phyloP scores from a whole-genome alignment of 208 protist species.

The Leishmania gerbilli region DNA sequence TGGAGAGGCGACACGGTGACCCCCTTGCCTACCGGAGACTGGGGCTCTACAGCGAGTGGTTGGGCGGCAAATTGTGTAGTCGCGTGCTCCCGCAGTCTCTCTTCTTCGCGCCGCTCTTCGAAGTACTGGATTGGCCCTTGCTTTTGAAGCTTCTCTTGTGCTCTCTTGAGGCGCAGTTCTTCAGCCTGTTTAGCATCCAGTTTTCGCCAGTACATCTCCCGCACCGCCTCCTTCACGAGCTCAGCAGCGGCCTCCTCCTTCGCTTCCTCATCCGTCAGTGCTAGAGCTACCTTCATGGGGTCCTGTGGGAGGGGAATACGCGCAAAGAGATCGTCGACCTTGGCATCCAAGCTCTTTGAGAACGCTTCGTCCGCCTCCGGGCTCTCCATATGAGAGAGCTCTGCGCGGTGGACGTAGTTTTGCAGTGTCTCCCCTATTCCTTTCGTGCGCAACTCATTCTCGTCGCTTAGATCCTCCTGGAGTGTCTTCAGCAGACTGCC shows the following conservation, averaged over 20 bases:
- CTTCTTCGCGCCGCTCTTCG: slow-evolving; percentile 16
- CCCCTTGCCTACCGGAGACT: neutral
- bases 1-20: neutral
- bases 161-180: slow-evolving; percentile 65
- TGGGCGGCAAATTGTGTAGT: neutral
- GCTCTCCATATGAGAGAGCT: slow-evolving; percentile 87
- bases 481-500: slow-evolving; percentile 47
- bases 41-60: neutral
- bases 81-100: slow-evolving; percentile 6
- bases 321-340: slow-evolving; percentile 75
- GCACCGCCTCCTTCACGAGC: slow-evolving; percentile 76
- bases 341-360: slow-evolving; percentile 38
- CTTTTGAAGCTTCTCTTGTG: slow-evolving; percentile 44
- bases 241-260: slow-evolving; percentile 63
- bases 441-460: slow-evolving; percentile 44
- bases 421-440: slow-evolving; percentile 58
- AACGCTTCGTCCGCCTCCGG: slow-evolving; percentile 73
- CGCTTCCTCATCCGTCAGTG: slow-evolving; percentile 71
- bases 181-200: slow-evolving; percentile 61
- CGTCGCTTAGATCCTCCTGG: slow-evolving; percentile 63
- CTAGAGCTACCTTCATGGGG: slow-evolving; percentile 81
- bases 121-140: slow-evolving; percentile 32
- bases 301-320: slow-evolving; percentile 72
- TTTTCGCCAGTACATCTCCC: slow-evolving; percentile 73
- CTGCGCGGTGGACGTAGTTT: slow-evolving; percentile 50